Base-by-base conservation (phyloP, 106 monocot species). In the Acanthochlamys bracteata region DNA sequence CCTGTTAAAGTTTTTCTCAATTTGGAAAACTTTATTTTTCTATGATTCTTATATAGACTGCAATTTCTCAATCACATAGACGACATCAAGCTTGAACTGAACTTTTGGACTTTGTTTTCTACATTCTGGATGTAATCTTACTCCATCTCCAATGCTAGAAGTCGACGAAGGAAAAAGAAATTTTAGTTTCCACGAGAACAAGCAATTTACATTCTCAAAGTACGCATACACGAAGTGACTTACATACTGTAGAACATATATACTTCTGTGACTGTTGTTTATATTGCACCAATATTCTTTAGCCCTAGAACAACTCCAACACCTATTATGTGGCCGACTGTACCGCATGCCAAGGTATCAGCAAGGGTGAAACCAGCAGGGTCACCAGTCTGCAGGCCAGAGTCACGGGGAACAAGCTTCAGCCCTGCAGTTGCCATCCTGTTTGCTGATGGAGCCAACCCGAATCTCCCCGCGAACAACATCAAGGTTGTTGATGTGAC, bases 361-460 rank as follows among this genome's bases (percentile, higher is more conserved):
- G 95, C 90, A 10, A 95, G 61, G 63, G 95, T 95, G 90, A 95
- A 95, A n/a, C 95, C 90, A 7, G 95, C 87, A 7, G 94, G 94
- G 65, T 95, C 94, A 20, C 90, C 90, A 10, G 94, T 95, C 86
- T 95, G 94, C 69, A 95, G 78, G 15, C 94, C 94, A 12, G 94
- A 90, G 68, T 90, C 94, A 47, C 86, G 79, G 19, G 53, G 90
- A 72, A 87, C 95, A 11, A 90, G 86, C 84, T 95, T 95, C 77
- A 90, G 78, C 60, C 90, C 90, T 0, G 95, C 90, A 10, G 95
- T 90, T 16, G 90, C 82, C 78, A 82, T 87, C 77, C 90, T 74
- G 74, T 95, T 95, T 13, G 95, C 95, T 15, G 95, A 90, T 9
- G 90, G 90, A 9, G 90, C 95, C 62, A 90, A 59, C 7, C 95